Conservation (phyloP, 768 basidiomycete species). For the Dentipellis sp. region DNA sequence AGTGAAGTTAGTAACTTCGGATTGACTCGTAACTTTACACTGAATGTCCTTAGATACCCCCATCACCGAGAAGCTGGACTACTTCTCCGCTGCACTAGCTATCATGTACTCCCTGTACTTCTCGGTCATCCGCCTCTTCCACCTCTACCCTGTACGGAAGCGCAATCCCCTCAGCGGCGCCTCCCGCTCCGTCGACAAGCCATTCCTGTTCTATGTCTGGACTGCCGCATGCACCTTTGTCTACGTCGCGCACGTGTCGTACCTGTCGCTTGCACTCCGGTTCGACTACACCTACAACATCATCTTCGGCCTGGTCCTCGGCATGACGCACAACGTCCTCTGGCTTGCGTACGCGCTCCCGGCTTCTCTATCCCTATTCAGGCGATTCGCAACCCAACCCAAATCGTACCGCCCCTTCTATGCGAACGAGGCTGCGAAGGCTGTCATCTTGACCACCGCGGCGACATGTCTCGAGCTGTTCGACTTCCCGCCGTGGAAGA, state of each 20-base stretch:
- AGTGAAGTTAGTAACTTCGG: constrained; percentile 14
- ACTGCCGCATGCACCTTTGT: constrained; percentile 40
- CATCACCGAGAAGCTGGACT: constrained; percentile 84
- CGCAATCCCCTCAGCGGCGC: constrained; percentile 4
- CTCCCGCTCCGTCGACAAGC: constrained; percentile 7
- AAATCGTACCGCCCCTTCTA: constrained; percentile 51
- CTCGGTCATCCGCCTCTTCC: constrained; percentile 66
- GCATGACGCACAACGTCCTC: constrained; percentile 67
- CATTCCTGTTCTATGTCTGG: constrained; percentile 27
- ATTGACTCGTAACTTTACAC: constrained; percentile 1
- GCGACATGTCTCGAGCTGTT: constrained; percentile 80
- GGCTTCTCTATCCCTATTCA: constrained; percentile 34
- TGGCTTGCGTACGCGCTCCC: constrained; percentile 74
- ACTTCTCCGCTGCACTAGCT: constrained; percentile 85
- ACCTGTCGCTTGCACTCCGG: constrained; percentile 63
- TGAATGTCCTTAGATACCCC: constrained; percentile 49
- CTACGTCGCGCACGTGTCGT: constrained; percentile 68
- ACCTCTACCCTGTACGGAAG: constrained; percentile 45
- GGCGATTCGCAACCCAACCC: constrained; percentile 44
- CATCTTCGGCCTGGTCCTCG: constrained; percentile 68
- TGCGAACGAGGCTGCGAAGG: constrained; percentile 41
- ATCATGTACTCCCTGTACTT: constrained; percentile 79
- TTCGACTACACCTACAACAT: constrained; percentile 97
- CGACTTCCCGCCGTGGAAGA: constrained; percentile 77
- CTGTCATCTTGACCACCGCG: constrained; percentile 61